Evolutionary conservation across 2,329 filamentous ascomycete genomes (phyloP), one percentile per base, ranked within the genome.

Genomic region (Fusarium sp.): DNA sequence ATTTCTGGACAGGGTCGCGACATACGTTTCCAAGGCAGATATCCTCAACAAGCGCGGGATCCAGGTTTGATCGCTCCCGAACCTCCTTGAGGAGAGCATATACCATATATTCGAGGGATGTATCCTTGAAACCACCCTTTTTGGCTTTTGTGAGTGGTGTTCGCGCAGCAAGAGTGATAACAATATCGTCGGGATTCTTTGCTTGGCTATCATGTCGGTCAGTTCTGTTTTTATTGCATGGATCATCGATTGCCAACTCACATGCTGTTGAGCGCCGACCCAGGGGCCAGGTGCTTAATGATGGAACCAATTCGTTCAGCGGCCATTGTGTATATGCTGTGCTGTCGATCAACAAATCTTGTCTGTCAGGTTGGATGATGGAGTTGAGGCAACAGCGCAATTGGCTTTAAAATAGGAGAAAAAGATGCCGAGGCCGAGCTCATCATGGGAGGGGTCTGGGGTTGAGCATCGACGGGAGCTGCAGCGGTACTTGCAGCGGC

Each of bases 121-220:
- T 96, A 79, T 99, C 95, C 84, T 97, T 98, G 85, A 99, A 91
- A 40, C 94, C 93, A 70, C 96, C 95, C 86, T 97, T 97, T 78
- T 86, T 86, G 51, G 88, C 94, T 83, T 97, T 98, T 76, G 91
- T 86, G 66, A 99, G 86, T 1, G 96, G 94, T 27, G 95, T 97
- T 57, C 96, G 92, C 74, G 94, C 84, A 27, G 95, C 95, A 59
- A 96, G 88, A 10, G 96, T 99, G 76, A 98, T 97, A 78, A 99
- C 96, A 54, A 99, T 87, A 83, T 99, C 96, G 78, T 98, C 95
- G 72, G 94, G 88, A 80, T 97, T 96, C 85, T 98, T 94, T 73
- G 92, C 89, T 58, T 92, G 94, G 76, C 94, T 97, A 27, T 31
- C 15, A 35, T 15, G 35, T 15, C 9, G 17, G 39, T 69, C 37